Conservation (phyloP, 83 land plant genomes). For the Picea abies region DNA sequence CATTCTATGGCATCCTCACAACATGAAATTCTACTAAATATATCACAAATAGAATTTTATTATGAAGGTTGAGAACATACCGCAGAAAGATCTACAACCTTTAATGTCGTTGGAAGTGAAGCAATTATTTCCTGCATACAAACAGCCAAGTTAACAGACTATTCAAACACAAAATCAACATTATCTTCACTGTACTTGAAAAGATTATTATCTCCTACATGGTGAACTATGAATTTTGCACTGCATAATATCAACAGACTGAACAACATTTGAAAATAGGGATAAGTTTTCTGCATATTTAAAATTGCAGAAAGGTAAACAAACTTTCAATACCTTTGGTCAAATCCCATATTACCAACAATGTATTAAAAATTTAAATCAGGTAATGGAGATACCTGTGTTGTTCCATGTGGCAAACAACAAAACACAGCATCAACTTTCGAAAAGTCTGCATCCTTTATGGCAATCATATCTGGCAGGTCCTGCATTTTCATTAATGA, state of each 20-base stretch:
- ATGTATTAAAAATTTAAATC: conserved; percentile 1
- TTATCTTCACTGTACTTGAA: neutral
- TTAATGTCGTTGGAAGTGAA: conserved; percentile 68
- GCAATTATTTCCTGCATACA: conserved; percentile 83
- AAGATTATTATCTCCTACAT: conserved; percentile 9
- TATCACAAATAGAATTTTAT: neutral
- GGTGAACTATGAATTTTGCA: neutral
- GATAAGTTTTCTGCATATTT: too few relatives aligned
- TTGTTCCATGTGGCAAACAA: conserved; percentile 98
- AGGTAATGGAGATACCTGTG: conserved; percentile 57
- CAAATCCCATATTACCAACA: neutral
- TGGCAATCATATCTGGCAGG: conserved; percentile 76
- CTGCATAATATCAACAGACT: neutral
- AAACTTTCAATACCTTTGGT: neutral
- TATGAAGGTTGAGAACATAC: conserved; percentile 38
- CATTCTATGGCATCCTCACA: neutral
- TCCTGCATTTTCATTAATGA: conserved; percentile 45
- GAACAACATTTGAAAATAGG: too few relatives aligned
- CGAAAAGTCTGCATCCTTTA: conserved; percentile 93
- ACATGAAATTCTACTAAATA: neutral
- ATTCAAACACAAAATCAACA: neutral
- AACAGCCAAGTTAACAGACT: neutral
- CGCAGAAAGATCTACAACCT: conserved; percentile 93
- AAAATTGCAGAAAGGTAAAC: neutral
- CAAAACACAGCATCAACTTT: conserved; percentile 92